Base-by-base conservation (phyloP, 2,329 filamentous ascomycete genomes). In the Stemphylium vesicarium region DNA sequence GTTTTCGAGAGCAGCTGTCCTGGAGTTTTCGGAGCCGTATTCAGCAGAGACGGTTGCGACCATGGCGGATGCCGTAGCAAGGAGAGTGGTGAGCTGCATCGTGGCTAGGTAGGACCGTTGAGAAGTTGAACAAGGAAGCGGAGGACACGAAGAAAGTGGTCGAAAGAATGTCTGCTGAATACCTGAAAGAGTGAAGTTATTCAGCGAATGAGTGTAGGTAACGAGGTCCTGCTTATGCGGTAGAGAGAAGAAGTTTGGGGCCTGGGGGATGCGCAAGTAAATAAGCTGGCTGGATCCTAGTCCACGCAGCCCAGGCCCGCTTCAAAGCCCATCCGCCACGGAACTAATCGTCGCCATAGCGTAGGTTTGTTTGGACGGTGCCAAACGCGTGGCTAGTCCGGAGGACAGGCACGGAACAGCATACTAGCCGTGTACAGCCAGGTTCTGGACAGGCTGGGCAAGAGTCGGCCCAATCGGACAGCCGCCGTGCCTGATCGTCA, bases 161-260 rank as follows among this genome's bases (percentile, higher is more conserved):
- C 33, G 56, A 76, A 73, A 26, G 74, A 75, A 57, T 64, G 74
- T 69, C 56, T 68, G 71, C 71, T 64, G 71, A 72, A 67, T 59
- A 73, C 69, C 72, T 75, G 58, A 75, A 74, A 41, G 74, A 75
- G 72, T 75, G 73, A 73, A 76, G 73, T 64, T 73, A 68, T 71
- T 69, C 72, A 74, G 71, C 72, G 64, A 72, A 73, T 69, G 52
- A 73, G 72, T 66, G 59, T 67, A 66, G 60, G 63, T 67, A 63
- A 69, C 68, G 58, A 73, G 69, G 66, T 73, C 73, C 71, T 72
- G 71, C 69, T 74, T 71, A 69, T 69, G 68, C 64, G 68, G 66
- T 69, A 56, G 24, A 15, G 56, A 54, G 57, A 56, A 60, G 57
- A 60, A 42, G 49, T 56, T 64, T 63, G 57, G 62, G 53, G 57